phyloP scores from a whole-genome alignment of 169 alveolate genomes.

The Plasmodium coatneyi region DNA sequence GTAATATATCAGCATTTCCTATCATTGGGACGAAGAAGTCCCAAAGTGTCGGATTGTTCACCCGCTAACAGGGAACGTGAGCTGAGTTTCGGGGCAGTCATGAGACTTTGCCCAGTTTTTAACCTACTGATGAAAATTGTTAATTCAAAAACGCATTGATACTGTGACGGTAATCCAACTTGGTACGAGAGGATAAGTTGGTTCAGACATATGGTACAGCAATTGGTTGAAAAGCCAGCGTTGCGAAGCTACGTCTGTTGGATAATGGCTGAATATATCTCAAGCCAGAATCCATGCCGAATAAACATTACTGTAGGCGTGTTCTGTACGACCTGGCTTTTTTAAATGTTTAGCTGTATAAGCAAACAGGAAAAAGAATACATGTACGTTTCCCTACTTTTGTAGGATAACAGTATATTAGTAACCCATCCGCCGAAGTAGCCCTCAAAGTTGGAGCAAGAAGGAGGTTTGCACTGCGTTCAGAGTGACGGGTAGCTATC shows the following conservation, averaged over 20 bases:
- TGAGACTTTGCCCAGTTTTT: not conserved
- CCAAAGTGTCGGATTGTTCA: conserved; percentile 79
- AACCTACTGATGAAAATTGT: conserved; percentile 10
- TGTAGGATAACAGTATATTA: not conserved
- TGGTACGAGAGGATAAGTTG: conserved; percentile 92
- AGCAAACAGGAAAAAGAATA: conserved; percentile 27
- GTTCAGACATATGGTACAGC: conserved; percentile 87
- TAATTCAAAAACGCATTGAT: not conserved
- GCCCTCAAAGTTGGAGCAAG: not conserved
- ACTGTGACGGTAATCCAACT: conserved; percentile 82
- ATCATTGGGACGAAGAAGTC: conserved; percentile 21
- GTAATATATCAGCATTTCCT: conserved; percentile 14
- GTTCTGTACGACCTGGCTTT: not conserved
- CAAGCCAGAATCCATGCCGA: conserved; percentile 90
- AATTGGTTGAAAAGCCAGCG: conserved; percentile 89
- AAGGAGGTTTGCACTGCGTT: not conserved
- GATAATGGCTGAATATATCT: conserved; percentile 92
- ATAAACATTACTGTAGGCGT: conserved; percentile 33
- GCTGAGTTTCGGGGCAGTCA: conserved; percentile 72
- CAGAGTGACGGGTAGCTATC: not conserved
- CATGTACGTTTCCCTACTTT: not conserved
- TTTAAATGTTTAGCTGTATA: conserved; percentile 11
- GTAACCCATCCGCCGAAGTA: conserved; percentile 5
- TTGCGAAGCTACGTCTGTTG: conserved; percentile 92
- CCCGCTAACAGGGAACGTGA: conserved; percentile 86